A percentile compares a stretch with the other conserved stretches of the same genome.
phyloP scores from a whole-genome alignment of 164 flowering plant species.

The Tetracentron sinense region DNA sequence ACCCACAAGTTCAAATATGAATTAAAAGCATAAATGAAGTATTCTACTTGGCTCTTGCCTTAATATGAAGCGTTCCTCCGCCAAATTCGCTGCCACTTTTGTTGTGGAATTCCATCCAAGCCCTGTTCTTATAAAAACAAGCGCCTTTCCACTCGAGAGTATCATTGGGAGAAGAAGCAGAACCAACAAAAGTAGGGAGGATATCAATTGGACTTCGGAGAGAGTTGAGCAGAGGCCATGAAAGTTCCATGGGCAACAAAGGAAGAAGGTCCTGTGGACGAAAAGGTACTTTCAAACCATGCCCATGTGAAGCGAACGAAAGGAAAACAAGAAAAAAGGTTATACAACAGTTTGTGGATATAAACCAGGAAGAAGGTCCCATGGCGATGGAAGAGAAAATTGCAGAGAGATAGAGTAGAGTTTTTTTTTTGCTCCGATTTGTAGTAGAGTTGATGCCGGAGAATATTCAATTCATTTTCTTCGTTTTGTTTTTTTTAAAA shows the following conservation, averaged over 20 bases:
- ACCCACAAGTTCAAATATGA: not conserved
- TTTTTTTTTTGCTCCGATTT: too few relatives aligned
- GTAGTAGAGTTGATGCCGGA: too few relatives aligned
- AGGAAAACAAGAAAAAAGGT: conserved; percentile 2
- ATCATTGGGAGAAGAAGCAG: conserved; percentile 41
- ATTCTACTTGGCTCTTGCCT: conserved; percentile 36
- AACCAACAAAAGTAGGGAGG: conserved; percentile 76
- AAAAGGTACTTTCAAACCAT: conserved; percentile 44
- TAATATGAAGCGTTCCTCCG: conserved; percentile 87
- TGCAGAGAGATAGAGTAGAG: too few relatives aligned
- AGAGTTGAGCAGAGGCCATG: conserved; percentile 73
- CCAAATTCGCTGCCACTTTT: conserved; percentile 64
- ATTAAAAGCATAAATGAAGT: not conserved
- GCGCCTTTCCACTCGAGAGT: conserved; percentile 81
- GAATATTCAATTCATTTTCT: too few relatives aligned
- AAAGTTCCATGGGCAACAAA: conserved; percentile 56
- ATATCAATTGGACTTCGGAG: conserved; percentile 57
- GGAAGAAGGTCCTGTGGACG: conserved; percentile 66
- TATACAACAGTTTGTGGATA: not conserved
- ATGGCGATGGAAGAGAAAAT: not conserved
- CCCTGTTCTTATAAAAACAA: conserved; percentile 71
- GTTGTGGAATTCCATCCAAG: conserved; percentile 90
- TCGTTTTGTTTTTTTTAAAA: too few relatives aligned
- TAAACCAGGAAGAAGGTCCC: conserved; percentile 6
- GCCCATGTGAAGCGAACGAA: conserved; percentile 6